Evolutionary conservation across 305 asterid species (phyloP).

Genomic region (Solanum hybrid): DNA sequence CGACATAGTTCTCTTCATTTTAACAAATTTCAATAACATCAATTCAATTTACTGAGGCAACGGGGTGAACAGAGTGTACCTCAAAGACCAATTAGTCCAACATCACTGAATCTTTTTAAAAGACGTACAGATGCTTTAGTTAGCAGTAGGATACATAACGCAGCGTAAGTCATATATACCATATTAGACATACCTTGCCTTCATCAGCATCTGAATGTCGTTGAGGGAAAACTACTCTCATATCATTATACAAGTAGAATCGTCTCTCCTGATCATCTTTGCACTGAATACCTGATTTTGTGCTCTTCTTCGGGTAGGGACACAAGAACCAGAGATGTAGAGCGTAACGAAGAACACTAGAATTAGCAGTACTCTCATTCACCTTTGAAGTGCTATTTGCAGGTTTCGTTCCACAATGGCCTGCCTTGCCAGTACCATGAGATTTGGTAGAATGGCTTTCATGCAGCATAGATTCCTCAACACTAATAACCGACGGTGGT

Average conservation of each 20-base stretch:
- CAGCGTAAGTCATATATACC: background rate
- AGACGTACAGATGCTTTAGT: background rate
- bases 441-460: slow-evolving; percentile 17
- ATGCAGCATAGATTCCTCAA: slow-evolving; percentile 26
- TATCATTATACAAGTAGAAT: slow-evolving; percentile 74
- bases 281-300: slow-evolving; percentile 39
- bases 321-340: slow-evolving; percentile 74
- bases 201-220: slow-evolving; percentile 92
- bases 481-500: slow-evolving; percentile 11
- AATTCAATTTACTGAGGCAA: background rate
- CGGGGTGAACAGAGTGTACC: background rate
- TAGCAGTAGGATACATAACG: background rate
- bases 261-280: slow-evolving; percentile 55
- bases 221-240: slow-evolving; percentile 94
- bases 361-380: slow-evolving; percentile 41
- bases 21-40: background rate
- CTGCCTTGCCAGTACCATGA: slow-evolving; percentile 16
- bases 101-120: background rate
- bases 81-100: background rate
- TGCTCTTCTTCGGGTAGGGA: slow-evolving; percentile 48
- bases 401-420: slow-evolving; percentile 20
- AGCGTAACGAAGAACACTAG: slow-evolving; percentile 77
- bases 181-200: slow-evolving; percentile 62
- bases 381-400: slow-evolving; percentile 40
- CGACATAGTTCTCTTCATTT: background rate